Conservation (phyloP, 129 eudicot genomes). For the Helichrysum umbraculigerum region DNA sequence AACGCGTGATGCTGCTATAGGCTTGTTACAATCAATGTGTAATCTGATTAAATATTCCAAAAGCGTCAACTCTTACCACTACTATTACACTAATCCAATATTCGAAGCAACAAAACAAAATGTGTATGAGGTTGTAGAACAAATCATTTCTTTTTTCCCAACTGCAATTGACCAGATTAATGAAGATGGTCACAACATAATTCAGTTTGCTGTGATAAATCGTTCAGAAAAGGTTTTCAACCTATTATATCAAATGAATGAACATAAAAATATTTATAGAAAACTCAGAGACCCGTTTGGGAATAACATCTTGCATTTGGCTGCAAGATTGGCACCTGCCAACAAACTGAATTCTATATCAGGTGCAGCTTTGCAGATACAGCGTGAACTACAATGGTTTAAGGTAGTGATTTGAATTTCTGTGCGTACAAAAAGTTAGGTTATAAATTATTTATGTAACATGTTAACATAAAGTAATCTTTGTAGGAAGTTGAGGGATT, state of each 20-base stretch:
- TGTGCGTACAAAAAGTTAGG: not conserved
- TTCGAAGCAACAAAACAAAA: no score
- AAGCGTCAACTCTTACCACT: no score
- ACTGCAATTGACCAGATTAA: not conserved
- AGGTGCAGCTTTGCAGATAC: not conserved
- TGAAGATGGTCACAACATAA: not conserved
- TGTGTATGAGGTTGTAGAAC: no score
- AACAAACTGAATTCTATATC: not conserved
- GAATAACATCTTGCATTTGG: not conserved
- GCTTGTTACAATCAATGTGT: no score
- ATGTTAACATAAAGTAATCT: not conserved
- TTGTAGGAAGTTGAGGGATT: constrained; percentile 5
- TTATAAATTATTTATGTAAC: not conserved
- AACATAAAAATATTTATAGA: not conserved
- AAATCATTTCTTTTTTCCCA: not conserved
- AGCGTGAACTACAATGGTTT: not conserved
- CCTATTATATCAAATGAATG: not conserved
- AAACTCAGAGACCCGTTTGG: not conserved
- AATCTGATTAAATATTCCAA: no score
- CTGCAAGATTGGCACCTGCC: not conserved
- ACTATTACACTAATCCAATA: no score
- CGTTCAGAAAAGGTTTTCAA: not conserved
- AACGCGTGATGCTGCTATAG: no score
- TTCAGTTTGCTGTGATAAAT: not conserved
- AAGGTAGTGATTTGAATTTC: not conserved